These are phyloP conservation scores for Paecilomyces sp. DNA, from an alignment of 2,329 filamentous ascomycete genomes.

Conservation along the genomic window DNA sequence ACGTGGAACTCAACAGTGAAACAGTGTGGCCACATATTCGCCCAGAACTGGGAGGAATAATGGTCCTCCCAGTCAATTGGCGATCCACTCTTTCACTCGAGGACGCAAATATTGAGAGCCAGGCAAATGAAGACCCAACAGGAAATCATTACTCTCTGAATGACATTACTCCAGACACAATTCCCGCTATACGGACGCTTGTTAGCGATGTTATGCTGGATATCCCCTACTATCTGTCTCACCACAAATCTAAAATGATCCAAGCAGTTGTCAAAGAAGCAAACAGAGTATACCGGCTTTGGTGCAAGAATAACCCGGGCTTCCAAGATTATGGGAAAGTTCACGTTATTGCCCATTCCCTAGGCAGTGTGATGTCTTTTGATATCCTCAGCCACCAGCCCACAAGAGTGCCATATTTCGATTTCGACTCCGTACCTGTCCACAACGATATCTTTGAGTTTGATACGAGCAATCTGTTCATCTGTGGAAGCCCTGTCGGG, in stretches of 20 bases:
- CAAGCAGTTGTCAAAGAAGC: slow-evolving; percentile 81
- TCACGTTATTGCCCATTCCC: slow-evolving; percentile 85
- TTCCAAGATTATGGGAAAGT: slow-evolving; percentile 77
- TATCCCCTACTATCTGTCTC: slow-evolving; percentile 94
- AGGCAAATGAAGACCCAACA: slow-evolving; percentile 44
- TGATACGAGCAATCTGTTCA: slow-evolving; percentile 80
- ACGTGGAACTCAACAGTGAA: slow-evolving; percentile 70
- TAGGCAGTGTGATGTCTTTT: slow-evolving; percentile 90
- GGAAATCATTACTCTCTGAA: slow-evolving; percentile 63
- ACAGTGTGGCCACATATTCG: slow-evolving; percentile 69
- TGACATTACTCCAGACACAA: slow-evolving; percentile 85
- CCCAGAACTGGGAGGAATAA: slow-evolving; percentile 75
- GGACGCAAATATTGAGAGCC: slow-evolving; percentile 59
- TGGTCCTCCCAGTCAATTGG: slow-evolving; percentile 95
- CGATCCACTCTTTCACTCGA: slow-evolving; percentile 81
- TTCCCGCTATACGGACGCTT: slow-evolving; percentile 85
- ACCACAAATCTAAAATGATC: slow-evolving; percentile 94
- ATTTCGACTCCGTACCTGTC: slow-evolving; percentile 28
- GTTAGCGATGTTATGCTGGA: slow-evolving; percentile 98
- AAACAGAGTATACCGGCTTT: slow-evolving; percentile 89
- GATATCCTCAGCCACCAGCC: slow-evolving; percentile 89
- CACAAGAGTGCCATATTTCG: slow-evolving; percentile 53
- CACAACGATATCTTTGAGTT: slow-evolving; percentile 71
- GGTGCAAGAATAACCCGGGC: slow-evolving; percentile 87
- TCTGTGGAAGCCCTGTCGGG: slow-evolving; percentile 81